phyloP scores from a whole-genome alignment of 345 rosid genomes.

The Adansonia digitata region DNA sequence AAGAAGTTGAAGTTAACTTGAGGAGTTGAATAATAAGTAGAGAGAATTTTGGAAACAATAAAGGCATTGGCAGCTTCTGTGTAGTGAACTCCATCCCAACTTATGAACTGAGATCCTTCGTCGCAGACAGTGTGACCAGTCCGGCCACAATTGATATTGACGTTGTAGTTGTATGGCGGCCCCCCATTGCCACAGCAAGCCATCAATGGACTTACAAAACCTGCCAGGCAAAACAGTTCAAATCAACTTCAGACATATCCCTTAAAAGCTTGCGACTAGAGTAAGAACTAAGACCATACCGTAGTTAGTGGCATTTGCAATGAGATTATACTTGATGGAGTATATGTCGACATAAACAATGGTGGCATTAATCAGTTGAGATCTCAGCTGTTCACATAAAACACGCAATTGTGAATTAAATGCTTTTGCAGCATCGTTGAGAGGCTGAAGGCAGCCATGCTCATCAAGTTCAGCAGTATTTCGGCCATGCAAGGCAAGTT shows the following conservation, averaged over 20 bases:
- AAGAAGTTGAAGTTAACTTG: constrained; percentile 36
- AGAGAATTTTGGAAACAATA: constrained; percentile 37
- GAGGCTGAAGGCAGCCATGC: constrained; percentile 49
- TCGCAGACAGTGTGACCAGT: constrained; percentile 39
- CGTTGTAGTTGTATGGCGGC: constrained; percentile 43
- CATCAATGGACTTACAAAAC: constrained; percentile 49
- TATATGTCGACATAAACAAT: constrained; percentile 53
- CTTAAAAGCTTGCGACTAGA: too few relatives aligned
- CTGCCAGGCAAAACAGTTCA: constrained; percentile 15
- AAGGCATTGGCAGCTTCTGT: constrained; percentile 61
- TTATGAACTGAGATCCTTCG: constrained; percentile 30
- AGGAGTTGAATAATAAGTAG: constrained; percentile 47
- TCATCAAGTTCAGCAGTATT: constrained; percentile 37
- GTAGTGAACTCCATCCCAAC: constrained; percentile 76
- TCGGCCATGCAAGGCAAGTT: constrained; percentile 32
- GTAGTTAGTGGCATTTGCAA: constrained; percentile 31
- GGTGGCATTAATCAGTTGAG: constrained; percentile 33
- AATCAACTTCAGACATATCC: background rate
- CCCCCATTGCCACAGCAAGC: constrained; percentile 60
- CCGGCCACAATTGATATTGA: constrained; percentile 35
- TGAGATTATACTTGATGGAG: constrained; percentile 49
- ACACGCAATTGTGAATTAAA: constrained; percentile 40
- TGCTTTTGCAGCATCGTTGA: constrained; percentile 46
- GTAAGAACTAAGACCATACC: constrained; percentile 26
- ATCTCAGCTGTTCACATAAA: constrained; percentile 41